phyloP scores from a whole-genome alignment of 495 filamentous ascomycete genomes.

The Bacidia gigantensis region DNA sequence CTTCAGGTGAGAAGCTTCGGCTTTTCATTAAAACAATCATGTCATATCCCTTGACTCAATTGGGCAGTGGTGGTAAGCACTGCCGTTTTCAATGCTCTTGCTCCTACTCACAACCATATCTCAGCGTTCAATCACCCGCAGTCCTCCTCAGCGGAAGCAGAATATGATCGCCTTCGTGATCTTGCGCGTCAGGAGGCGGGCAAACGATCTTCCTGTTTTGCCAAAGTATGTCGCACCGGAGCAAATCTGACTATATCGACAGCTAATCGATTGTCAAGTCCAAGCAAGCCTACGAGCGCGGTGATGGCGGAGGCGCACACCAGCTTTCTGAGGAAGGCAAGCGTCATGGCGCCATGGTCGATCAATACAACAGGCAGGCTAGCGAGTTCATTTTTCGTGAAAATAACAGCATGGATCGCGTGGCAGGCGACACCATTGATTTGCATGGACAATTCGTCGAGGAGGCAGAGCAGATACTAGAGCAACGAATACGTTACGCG shows the following conservation, averaged over 20 bases:
- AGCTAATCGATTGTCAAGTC: slow-evolving; percentile 33
- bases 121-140: slow-evolving; percentile 72
- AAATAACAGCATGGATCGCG: slow-evolving; percentile 64
- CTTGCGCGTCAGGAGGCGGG: slow-evolving; percentile 66
- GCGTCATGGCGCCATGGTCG: slow-evolving; percentile 60
- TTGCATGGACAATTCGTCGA: slow-evolving; percentile 87
- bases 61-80: slow-evolving; percentile 43
- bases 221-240: slow-evolving; percentile 35
- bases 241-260: background rate
- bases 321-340: slow-evolving; percentile 74
- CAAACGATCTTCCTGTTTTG: slow-evolving; percentile 63
- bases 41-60: slow-evolving; percentile 50
- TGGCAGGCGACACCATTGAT: slow-evolving; percentile 74
- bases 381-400: slow-evolving; percentile 88
- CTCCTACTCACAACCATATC: slow-evolving; percentile 1
- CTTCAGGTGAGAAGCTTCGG: too few species aligned
- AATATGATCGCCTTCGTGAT: slow-evolving; percentile 83
- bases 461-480: slow-evolving; percentile 83
- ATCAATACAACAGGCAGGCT: slow-evolving; percentile 74
- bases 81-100: background rate
- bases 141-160: slow-evolving; percentile 53
- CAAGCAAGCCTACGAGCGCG: slow-evolving; percentile 63
- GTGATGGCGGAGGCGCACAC: slow-evolving; percentile 70
- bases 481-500: slow-evolving; percentile 65
- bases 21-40: slow-evolving; percentile 17